A percentile compares a stretch with the other conserved stretches of the same genome.
phyloP scores from a whole-genome alignment of 139 green algal genomes.

The Picochlorum sp. region DNA sequence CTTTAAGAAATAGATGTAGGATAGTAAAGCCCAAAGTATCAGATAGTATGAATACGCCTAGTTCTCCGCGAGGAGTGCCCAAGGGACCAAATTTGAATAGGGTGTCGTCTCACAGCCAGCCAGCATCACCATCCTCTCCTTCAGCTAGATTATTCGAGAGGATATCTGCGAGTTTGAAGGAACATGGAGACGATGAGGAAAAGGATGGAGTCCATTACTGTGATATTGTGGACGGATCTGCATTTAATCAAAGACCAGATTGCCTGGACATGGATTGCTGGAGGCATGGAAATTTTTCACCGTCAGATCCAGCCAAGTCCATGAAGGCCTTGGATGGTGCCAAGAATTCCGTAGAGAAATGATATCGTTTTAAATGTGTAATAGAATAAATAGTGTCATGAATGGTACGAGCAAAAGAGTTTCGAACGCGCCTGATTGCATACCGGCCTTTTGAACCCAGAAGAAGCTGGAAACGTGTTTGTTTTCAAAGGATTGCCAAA shows the following conservation, averaged over 20 bases:
- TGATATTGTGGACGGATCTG: constrained; percentile 2
- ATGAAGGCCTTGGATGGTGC: constrained; percentile 1
- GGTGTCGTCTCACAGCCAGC: background rate
- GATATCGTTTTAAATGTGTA: too few relatives aligned
- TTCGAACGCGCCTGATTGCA: constrained; percentile 16
- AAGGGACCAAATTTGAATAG: too few relatives aligned
- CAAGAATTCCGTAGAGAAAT: too few relatives aligned
- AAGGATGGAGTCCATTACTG: constrained; percentile 1
- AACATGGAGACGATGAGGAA: constrained; percentile 2
- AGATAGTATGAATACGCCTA: too few relatives aligned
- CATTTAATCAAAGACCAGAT: constrained; percentile 4
- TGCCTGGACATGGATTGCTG: background rate
- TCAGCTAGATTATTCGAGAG: background rate
- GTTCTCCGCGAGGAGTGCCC: too few relatives aligned
- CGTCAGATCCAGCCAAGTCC: background rate
- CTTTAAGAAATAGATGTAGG: too few relatives aligned
- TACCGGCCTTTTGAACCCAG: constrained; percentile 6
- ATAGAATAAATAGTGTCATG: too few relatives aligned
- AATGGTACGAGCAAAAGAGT: background rate
- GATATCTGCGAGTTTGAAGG: constrained; percentile 1
- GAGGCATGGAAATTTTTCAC: constrained; percentile 1
- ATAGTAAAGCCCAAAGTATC: too few relatives aligned
- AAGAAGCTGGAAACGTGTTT: constrained; percentile 15
- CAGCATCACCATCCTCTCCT: background rate
- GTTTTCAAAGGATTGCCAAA: background rate